A percentile compares a stretch with the other conserved stretches of the same genome.
These are phyloP conservation scores for Earliella scabrosa DNA, from an alignment of 1,284 basidiomycete genomes.

Conservation along the genomic window DNA sequence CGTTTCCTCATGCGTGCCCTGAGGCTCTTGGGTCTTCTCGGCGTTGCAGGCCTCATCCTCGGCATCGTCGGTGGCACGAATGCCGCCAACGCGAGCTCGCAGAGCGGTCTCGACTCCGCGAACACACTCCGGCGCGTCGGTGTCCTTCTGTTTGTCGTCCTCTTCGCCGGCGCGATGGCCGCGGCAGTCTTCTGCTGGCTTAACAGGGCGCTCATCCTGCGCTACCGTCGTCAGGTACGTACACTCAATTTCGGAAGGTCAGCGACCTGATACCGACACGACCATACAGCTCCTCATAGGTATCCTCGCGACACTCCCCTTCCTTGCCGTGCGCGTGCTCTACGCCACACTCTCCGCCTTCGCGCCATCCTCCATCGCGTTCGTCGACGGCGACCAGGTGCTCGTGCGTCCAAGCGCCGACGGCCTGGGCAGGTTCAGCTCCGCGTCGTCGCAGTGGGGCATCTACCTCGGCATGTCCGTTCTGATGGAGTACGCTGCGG, in stretches of 20 bases:
- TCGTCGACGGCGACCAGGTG: constrained; percentile 16
- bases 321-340: constrained; percentile 59
- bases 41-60: constrained; percentile 49
- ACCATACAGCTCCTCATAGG: constrained; percentile 55
- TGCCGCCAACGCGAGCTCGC: constrained; percentile 4
- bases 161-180: constrained; percentile 49
- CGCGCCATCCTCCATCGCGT: constrained; percentile 19
- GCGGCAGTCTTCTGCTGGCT: constrained; percentile 52
- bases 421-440: constrained; percentile 52
- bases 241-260: neutral
- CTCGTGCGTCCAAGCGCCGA: constrained; percentile 4
- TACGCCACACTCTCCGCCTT: constrained; percentile 58
- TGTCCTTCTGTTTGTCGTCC: constrained; percentile 50
- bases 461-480: constrained; percentile 59
- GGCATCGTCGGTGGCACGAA: constrained; percentile 51
- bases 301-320: constrained; percentile 56
- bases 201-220: constrained; percentile 50
- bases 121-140: constrained; percentile 51
- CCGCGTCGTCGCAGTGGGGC: constrained; percentile 55
- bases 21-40: constrained; percentile 44
- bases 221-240: constrained; percentile 50
- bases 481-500: constrained; percentile 59
- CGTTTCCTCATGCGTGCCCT: constrained; percentile 32
- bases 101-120: constrained; percentile 15
- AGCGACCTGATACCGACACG: too few species aligned